Conservation (phyloP, 306 rosid genomes). For the Chamaecrista fasciculata region DNA sequence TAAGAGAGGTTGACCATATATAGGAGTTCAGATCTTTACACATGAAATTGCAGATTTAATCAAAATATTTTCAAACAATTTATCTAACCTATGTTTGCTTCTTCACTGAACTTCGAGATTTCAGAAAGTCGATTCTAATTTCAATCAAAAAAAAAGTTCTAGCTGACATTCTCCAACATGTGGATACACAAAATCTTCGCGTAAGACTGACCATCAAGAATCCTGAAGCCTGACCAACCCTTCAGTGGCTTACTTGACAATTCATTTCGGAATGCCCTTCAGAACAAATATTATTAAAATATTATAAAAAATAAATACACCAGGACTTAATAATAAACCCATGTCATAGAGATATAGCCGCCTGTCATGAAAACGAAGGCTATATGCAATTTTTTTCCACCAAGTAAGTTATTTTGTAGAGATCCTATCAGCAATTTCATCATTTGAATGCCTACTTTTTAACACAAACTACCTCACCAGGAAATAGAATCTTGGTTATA, state of each 20-base stretch:
- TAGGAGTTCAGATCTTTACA: too few species aligned
- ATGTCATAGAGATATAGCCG: neutral
- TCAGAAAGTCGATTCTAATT: neutral
- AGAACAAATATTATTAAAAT: neutral
- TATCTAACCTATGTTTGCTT: too few species aligned
- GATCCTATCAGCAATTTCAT: neutral
- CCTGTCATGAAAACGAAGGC: neutral
- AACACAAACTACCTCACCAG: neutral
- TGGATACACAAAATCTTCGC: too few species aligned
- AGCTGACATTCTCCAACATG: neutral
- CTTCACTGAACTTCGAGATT: neutral
- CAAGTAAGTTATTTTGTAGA: neutral
- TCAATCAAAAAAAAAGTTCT: neutral
- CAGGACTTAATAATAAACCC: neutral
- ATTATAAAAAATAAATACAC: neutral
- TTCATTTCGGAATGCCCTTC: neutral
- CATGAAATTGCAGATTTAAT: too few species aligned
- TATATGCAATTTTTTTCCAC: neutral
- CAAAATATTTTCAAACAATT: too few species aligned
- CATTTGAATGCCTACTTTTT: neutral
- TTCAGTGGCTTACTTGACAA: neutral
- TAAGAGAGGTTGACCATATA: too few species aligned
- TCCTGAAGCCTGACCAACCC: neutral
- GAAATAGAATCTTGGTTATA: neutral
- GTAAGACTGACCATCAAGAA: neutral